Conservation (phyloP, 2,329 filamentous ascomycete species). For the Sporothrix protearum region DNA sequence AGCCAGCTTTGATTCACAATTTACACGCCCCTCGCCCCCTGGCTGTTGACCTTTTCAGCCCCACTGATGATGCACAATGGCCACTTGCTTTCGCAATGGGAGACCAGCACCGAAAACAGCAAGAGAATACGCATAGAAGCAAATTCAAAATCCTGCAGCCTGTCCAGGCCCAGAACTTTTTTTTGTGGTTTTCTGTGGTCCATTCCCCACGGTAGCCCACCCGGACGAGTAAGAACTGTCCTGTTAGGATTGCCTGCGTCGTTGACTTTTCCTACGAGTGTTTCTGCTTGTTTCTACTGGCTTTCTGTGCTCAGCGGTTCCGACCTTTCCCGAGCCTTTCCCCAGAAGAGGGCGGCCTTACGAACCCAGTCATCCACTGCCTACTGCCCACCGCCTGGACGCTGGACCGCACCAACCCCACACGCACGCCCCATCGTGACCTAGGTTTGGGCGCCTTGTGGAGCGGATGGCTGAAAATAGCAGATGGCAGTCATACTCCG, state of each 20-base stretch:
- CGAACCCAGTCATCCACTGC: constrained; percentile 14
- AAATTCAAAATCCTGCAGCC: neutral
- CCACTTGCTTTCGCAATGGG: constrained; percentile 3
- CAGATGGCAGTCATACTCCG: neutral
- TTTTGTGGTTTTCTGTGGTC: neutral
- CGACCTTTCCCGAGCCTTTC: constrained; percentile 18
- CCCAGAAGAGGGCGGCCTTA: constrained; percentile 8
- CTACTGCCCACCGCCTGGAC: neutral
- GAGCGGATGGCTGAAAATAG: constrained; percentile 10
- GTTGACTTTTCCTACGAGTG: constrained; percentile 7
- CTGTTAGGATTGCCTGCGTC: neutral
- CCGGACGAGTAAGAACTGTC: constrained; percentile 1
- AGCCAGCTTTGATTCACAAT: neutral
- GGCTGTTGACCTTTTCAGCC: neutral
- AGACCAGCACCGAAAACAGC: neutral
- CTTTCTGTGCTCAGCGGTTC: neutral
- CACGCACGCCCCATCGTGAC: constrained; percentile 24
- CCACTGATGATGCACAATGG: constrained; percentile 14
- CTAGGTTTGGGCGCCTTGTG: constrained; percentile 13
- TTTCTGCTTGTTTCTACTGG: neutral
- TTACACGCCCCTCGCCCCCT: neutral
- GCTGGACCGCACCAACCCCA: constrained; percentile 5
- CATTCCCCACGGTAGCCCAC: constrained; percentile 4
- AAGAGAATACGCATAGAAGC: neutral
- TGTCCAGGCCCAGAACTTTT: constrained; percentile 17